These are phyloP conservation scores for Syncephalastrum contaminatum DNA, from an alignment of 371 early-diverging fungal genomes.

Conservation along the genomic window DNA sequence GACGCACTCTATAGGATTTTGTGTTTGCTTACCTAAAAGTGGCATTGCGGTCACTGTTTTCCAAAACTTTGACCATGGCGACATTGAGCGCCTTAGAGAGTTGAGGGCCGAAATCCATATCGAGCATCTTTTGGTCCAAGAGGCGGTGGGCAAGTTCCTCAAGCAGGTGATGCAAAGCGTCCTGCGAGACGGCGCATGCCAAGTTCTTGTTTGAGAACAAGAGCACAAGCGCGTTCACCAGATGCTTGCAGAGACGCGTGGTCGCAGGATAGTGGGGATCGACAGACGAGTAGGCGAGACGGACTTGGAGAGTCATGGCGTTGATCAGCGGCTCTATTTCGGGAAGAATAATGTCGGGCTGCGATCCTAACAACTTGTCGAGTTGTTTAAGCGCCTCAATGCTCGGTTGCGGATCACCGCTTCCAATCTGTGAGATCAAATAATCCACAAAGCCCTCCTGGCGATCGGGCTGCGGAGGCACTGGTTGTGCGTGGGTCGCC, in stretches of 20 bases:
- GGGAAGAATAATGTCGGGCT: constrained; percentile 53
- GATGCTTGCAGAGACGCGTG: constrained; percentile 70
- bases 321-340: constrained; percentile 70
- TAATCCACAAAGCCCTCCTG: constrained; percentile 61
- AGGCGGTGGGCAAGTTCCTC: constrained; percentile 77
- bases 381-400: constrained; percentile 84
- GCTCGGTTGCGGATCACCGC: constrained; percentile 66
- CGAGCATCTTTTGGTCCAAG: constrained; percentile 71
- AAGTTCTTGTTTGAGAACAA: constrained; percentile 71
- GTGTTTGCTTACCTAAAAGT: constrained; percentile 57
- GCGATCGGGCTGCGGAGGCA: constrained; percentile 14
- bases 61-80: constrained; percentile 85
- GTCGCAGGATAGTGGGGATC: constrained; percentile 49
- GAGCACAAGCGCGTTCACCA: constrained; percentile 75
- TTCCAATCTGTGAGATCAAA: constrained; percentile 74
- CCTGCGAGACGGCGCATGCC: constrained; percentile 60
- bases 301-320: constrained; percentile 78
- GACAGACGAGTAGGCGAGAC: constrained; percentile 69
- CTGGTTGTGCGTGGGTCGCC: constrained; percentile 21
- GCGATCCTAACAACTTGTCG: constrained; percentile 60
- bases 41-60: constrained; percentile 76
- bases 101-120: constrained; percentile 62
- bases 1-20: neutral
- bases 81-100: constrained; percentile 82
- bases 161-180: constrained; percentile 64